Base-by-base conservation (phyloP, 164 flowering plant species). In the Macadamia tetraphylla region DNA sequence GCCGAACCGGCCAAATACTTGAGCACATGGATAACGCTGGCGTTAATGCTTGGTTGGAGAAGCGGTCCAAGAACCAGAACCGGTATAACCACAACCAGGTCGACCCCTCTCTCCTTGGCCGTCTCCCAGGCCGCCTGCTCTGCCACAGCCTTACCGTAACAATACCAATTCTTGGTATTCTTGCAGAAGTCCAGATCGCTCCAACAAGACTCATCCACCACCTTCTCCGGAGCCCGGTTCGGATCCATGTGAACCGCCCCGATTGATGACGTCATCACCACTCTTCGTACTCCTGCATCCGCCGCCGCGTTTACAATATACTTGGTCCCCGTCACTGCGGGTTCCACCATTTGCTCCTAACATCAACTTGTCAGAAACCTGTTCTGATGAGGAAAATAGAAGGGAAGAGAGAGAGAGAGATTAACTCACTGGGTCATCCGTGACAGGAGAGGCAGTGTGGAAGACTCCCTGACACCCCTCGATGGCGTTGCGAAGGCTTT, bases 141-240 rank as follows among this genome's bases (percentile, higher is more conserved):
- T 3, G 98, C 97, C 87, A 92, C 95, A 5, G 91, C 77, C 71
- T 94, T 94, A 17, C 97, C 97, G 57, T 90, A 94, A 75, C 98
- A 94, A 69, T 94, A 94, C 99, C 99, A 94, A 48, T 92, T 92
- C 99, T 86, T 92, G 63, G 98, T 94, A 77, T 85, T 85, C 80
- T 94, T 94, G 92, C 99, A 94, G 76, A 84, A 92, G 6, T 95
- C 99, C 6, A 95, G 96, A 69, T 95, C 96, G 73, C 98, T 92
- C 99, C 99, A 95, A 70, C 99, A 95, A 55, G 76, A 81, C 75
- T 95, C 99, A 57, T 95, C 99, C 0, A 95, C 93, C 10, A 95
- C 88, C 6, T 55, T 84, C 11, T 90, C 92, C 1, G 92, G 90
- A 23, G 82, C 62, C 68, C 99, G 55, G 64, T 88, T 88, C 1